Conservation (phyloP, 371 early-diverging fungal species). For the Encephalitozoon hellem region DNA sequence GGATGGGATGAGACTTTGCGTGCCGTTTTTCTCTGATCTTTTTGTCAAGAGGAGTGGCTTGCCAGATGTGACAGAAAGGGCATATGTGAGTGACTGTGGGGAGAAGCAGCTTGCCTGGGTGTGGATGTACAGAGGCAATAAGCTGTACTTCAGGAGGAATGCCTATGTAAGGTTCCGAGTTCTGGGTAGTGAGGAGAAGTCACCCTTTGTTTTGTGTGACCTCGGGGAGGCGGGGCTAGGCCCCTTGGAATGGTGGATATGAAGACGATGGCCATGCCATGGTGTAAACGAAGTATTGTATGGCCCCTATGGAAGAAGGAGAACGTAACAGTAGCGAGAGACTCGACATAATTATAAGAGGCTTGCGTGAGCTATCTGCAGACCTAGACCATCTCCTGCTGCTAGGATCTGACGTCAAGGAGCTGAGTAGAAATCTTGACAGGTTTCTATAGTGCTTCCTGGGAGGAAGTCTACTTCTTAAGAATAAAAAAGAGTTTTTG, state of each 20-base stretch:
- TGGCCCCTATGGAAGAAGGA: not conserved
- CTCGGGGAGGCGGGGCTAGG: conserved; percentile 41
- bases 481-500: not conserved
- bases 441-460: not conserved
- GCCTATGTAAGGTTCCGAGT: conserved; percentile 34
- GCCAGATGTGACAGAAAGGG: conserved; percentile 20
- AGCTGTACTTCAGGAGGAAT: conserved; percentile 19
- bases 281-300: not conserved
- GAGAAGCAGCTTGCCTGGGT: conserved; percentile 22
- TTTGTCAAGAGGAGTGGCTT: not conserved
- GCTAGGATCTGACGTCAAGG: conserved; percentile 2
- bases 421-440: not conserved
- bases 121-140: conserved; percentile 39
- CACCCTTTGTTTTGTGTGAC: not conserved
- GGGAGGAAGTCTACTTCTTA: not conserved
- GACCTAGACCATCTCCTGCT: conserved; percentile 23
- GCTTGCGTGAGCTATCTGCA: not conserved
- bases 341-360: conserved; percentile 1
- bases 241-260: conserved; percentile 45
- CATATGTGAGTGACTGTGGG: conserved; percentile 18
- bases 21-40: conserved; percentile 18
- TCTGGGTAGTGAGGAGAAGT: not conserved
- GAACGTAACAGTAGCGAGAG: not conserved
- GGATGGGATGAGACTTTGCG: conserved; percentile 7
- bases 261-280: not conserved